Base-by-base conservation (phyloP, 75 land plant genomes). In the Gnetum montanum region DNA sequence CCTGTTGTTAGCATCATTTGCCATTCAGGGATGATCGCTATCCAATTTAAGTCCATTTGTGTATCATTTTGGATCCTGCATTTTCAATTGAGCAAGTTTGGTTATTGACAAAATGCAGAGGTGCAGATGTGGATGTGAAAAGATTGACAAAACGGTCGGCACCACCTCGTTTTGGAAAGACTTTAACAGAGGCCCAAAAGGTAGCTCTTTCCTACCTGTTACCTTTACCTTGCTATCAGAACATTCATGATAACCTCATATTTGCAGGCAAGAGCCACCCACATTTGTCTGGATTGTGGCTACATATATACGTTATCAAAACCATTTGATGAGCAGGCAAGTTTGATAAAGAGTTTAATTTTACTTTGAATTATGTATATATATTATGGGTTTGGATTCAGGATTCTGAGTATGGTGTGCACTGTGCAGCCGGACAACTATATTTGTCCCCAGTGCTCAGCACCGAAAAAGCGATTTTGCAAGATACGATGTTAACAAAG, bases 391-490 rank as follows among this genome's bases (percentile, higher is more conserved):
- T n/a, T 49, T 53, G 23, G 13, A 27, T 57, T 29, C 24, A 23
- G 4, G 28, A 8, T 27, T 41, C 19, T 26, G 28, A 16, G 4
- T 22, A 4, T 41, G 13, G 49, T 58, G 28, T 30, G 8, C 20
- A 8, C 22, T 51, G 6, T n/a, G 61, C 80, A 94, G 98, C 79
- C 88, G 29, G 98, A 89, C 13, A 34, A 34, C 0, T 94, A 77
- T 46, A 63, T 31, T 19, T 94, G 98, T 63, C 96, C 98, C 22
- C 98, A 94, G 78, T 94, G 98, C 48, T 38, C 12, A 58, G 98
- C 98, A 13, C 85, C 96, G n/a, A 94, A 94, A 80, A 94, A 94
- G 70, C 67, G 98, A 40, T 94, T 94, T n/a, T 70, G 90, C 98
- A 18, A 31, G 65, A 47, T 94, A 94, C 67, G 98, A 94, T 70